Base-by-base conservation (phyloP, 106 monocot species). In the Posidonia australis region DNA sequence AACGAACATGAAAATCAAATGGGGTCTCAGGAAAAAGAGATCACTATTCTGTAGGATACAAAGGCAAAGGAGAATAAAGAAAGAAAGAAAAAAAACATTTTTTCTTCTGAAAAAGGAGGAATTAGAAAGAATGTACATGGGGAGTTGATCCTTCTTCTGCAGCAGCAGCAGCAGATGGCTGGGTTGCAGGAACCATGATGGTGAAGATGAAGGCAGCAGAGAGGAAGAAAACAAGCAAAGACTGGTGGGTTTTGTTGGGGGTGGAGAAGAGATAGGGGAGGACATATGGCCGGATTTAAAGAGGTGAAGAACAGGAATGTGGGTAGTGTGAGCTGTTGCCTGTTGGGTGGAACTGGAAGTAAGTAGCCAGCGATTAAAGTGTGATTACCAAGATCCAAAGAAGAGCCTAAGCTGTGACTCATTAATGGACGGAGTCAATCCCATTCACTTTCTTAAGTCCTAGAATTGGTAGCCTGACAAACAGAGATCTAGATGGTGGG, bases 81-180 rank as follows among this genome's bases (percentile, higher is more conserved):
- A 58, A 17, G 10, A 54, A 44, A 54, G 19, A 57, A 9, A 58
- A 0, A 7, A 0, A 68, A 13, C 36, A 23, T 6, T 9, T 21
- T 21, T 20, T 31, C 5, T 5, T 7, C 17, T 18, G 46, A 46
- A 9, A 28, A 47, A 59, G 16, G 20, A 27, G 13, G 48, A 61
- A 27, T 16, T 10, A 43, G 12, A 26, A 52, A 45, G 44, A 49
- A 67, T 46, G 41, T 74, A 67, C 74, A 21, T 32, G 58, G 28
- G 51, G 21, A 60, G 48, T n/a, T 41, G 74, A 29, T 51, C 36
- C 74, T 27, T 69, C 69, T 46, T 73, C 65, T 21, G 23, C 5
- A 7, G 74, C 72, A 13, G 62, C 52, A 11, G 63, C 25, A 1
- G 28, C 10, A 55, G 54, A 55, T 16, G 32, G 59, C 20, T 23